phyloP scores from a whole-genome alignment of 1,284 basidiomycete genomes.

The Veloboletus limbatus region DNA sequence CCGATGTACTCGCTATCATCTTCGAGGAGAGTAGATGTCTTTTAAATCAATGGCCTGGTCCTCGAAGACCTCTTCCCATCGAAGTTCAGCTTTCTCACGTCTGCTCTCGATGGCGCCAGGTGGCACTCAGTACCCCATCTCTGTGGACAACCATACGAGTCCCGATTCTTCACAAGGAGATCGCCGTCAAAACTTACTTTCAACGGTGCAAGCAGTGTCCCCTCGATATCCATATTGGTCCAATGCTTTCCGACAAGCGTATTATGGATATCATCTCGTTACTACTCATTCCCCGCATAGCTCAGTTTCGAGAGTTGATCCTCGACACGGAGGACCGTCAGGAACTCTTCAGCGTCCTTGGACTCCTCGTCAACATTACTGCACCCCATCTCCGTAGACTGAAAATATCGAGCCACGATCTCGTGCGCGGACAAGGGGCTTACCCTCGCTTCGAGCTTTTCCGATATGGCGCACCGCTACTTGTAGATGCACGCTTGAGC shows the following conservation, averaged over 20 bases:
- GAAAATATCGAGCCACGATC: conserved; percentile 31
- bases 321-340: conserved; percentile 33
- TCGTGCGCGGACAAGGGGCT: conserved; percentile 24
- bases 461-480: conserved; percentile 27
- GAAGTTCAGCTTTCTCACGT: conserved; percentile 35
- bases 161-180: conserved; percentile 34
- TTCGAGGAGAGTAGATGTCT: conserved; percentile 32
- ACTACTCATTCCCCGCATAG: conserved; percentile 29
- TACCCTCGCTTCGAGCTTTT: conserved; percentile 32
- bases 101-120: conserved; percentile 32
- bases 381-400: conserved; percentile 29
- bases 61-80: conserved; percentile 31
- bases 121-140: conserved; percentile 32
- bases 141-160: conserved; percentile 34
- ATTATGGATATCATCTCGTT: conserved; percentile 28
- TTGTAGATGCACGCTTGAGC: conserved; percentile 30
- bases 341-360: conserved; percentile 26
- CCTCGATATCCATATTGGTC: conserved; percentile 30
- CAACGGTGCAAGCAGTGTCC: conserved; percentile 33
- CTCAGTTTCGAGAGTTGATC: conserved; percentile 32
- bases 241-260: conserved; percentile 26
- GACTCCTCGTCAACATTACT: conserved; percentile 21
- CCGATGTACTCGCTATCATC: conserved; percentile 34
- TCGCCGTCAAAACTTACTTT: conserved; percentile 25
- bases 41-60: conserved; percentile 28